A percentile compares a stretch with the other conserved stretches of the same genome.
phyloP scores from a whole-genome alignment of 108 stramenopile species.

The Skeletonema menzelii region DNA sequence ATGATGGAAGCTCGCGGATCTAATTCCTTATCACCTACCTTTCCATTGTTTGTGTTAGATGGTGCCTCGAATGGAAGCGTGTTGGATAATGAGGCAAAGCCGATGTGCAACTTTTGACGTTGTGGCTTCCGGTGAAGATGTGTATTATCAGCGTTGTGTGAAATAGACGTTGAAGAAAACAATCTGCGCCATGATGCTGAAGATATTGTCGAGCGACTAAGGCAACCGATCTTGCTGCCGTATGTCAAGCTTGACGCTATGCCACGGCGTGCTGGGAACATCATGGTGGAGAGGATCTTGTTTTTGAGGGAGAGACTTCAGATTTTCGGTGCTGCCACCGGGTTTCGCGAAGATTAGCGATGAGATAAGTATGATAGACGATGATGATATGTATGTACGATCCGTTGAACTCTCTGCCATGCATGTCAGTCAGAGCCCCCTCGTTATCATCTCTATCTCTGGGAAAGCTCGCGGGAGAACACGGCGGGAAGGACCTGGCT shows the following conservation, averaged over 20 bases:
- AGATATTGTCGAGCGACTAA: not conserved
- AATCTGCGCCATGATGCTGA: not conserved
- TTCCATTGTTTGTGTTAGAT: not conserved
- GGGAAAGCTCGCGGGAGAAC: not conserved
- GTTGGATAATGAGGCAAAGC: slow-evolving; percentile 28
- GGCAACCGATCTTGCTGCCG: too few relatives aligned
- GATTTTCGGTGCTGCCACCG: too few relatives aligned
- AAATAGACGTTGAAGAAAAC: not conserved
- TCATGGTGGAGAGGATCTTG: too few relatives aligned
- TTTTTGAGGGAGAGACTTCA: not conserved
- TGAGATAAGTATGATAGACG: too few relatives aligned
- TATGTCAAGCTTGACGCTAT: too few relatives aligned
- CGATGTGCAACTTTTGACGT: slow-evolving; percentile 30
- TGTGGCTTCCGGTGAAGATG: not conserved
- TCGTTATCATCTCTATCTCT: too few relatives aligned
- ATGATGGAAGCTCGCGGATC: slow-evolving; percentile 24
- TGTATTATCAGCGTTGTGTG: not conserved
- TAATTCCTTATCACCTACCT: not conserved
- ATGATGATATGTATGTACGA: too few relatives aligned
- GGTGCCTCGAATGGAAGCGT: slow-evolving; percentile 18
- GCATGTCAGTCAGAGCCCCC: too few relatives aligned
- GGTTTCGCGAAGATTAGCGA: too few relatives aligned
- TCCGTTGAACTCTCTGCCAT: too few relatives aligned
- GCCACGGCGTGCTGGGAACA: too few relatives aligned
- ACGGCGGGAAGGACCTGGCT: too few relatives aligned